Evolutionary conservation across 2,329 filamentous ascomycete species (phyloP).

Genomic region (Phyllosticta ampelicida): DNA sequence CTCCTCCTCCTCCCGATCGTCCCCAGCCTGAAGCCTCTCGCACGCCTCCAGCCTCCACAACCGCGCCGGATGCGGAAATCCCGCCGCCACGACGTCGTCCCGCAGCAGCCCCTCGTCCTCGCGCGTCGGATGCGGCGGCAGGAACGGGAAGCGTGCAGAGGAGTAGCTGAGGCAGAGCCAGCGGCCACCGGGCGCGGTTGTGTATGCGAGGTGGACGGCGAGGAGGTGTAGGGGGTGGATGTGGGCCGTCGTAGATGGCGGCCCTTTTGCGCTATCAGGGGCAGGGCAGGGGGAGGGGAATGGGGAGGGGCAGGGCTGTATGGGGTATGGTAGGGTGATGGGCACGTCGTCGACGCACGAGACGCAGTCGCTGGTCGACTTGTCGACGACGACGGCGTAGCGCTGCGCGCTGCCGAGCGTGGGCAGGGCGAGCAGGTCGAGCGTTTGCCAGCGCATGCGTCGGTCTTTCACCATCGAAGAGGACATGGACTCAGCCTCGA

Average conservation of each 20-base stretch:
- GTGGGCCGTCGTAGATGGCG: neutral
- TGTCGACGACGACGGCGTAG: conserved; percentile 28
- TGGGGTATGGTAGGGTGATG: conserved; percentile 22
- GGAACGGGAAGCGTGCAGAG: conserved; percentile 29
- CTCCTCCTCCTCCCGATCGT: conserved; percentile 13
- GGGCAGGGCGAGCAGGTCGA: conserved; percentile 24
- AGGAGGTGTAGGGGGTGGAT: conserved; percentile 30
- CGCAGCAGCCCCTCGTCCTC: conserved; percentile 9
- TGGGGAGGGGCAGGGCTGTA: conserved; percentile 4
- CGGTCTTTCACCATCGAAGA: neutral
- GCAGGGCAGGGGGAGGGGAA: neutral
- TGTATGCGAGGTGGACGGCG: conserved; percentile 29
- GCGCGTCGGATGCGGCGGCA: conserved; percentile 14
- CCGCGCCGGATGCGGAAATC: conserved; percentile 26
- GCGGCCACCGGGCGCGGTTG: conserved; percentile 26
- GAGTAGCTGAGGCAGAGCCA: conserved; percentile 33
- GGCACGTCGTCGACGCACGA: conserved; percentile 25
- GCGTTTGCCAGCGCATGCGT: conserved; percentile 25
- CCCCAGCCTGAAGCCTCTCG: conserved; percentile 20
- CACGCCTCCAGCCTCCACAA: conserved; percentile 28
- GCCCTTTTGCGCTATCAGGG: neutral
- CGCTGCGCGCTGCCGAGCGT: conserved; percentile 18
- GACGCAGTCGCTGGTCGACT: conserved; percentile 29
- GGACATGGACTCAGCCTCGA: neutral
- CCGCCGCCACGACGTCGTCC: conserved; percentile 17